These are phyloP conservation scores for Saussurea involucrata DNA, from an alignment of 129 eudicot genomes.

Conservation along the genomic window DNA sequence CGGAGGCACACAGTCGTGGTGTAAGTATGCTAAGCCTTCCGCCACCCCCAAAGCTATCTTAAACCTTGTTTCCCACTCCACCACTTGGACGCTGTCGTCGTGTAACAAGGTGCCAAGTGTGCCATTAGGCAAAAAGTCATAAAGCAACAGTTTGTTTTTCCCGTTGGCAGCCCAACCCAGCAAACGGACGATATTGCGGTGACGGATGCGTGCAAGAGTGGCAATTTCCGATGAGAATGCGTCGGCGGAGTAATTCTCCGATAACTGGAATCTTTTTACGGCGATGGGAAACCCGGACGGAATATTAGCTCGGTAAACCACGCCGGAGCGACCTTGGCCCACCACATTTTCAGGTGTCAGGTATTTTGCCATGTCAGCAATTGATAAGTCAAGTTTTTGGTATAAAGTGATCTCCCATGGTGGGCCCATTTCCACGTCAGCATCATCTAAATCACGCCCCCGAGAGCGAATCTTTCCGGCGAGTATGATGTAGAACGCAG, in stretches of 20 bases:
- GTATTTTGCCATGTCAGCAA: slow-evolving; percentile 64
- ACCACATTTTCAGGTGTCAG: slow-evolving; percentile 59
- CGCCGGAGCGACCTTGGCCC: slow-evolving; percentile 76
- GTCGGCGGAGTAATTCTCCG: slow-evolving; percentile 54
- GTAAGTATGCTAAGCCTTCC: slow-evolving; percentile 86
- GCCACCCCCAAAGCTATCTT: slow-evolving; percentile 93
- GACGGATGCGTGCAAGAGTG: slow-evolving; percentile 75
- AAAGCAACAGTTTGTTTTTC: slow-evolving; percentile 68
- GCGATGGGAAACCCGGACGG: slow-evolving; percentile 60
- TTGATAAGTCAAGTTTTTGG: slow-evolving; percentile 85
- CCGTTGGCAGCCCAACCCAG: slow-evolving; percentile 91
- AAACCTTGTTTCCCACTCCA: slow-evolving; percentile 75
- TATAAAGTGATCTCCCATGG: slow-evolving; percentile 94
- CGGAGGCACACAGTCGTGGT: slow-evolving; percentile 84
- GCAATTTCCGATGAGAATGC: slow-evolving; percentile 87
- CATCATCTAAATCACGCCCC: slow-evolving; percentile 29
- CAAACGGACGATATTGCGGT: slow-evolving; percentile 71
- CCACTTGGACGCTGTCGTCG: slow-evolving; percentile 42
- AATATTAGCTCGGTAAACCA: slow-evolving; percentile 52
- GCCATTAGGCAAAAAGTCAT: slow-evolving; percentile 78
- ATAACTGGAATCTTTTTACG: slow-evolving; percentile 59
- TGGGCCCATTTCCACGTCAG: slow-evolving; percentile 77
- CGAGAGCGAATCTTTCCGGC: slow-evolving; percentile 40
- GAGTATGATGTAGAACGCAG: slow-evolving; percentile 68
- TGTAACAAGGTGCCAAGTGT: slow-evolving; percentile 69